phyloP scores from a whole-genome alignment of 1,284 basidiomycete species.

The Coniferiporia weirii region DNA sequence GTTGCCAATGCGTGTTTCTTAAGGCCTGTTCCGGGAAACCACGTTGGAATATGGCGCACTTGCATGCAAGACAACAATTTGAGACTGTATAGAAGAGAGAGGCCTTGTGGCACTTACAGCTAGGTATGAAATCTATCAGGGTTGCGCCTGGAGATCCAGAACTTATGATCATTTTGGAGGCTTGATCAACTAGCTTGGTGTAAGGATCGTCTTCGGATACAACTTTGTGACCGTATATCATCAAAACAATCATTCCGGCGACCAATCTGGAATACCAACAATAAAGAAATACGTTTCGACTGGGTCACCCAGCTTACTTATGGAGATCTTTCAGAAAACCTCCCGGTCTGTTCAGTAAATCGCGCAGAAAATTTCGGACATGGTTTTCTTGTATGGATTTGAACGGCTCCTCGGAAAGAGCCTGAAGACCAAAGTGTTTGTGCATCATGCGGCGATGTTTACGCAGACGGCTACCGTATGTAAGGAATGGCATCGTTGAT shows the following conservation, averaged over 20 bases:
- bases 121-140: constrained; percentile 26
- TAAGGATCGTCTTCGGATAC: constrained; percentile 28
- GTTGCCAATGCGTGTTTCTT: constrained; percentile 3
- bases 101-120: constrained; percentile 4
- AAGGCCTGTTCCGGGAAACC: constrained; percentile 7
- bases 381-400: constrained; percentile 21
- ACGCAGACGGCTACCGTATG: constrained; percentile 24
- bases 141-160: constrained; percentile 18
- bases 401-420: constrained; percentile 18
- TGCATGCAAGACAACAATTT: not conserved
- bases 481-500: not conserved
- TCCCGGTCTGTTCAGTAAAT: not conserved
- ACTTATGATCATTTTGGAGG: not conserved
- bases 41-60: constrained; percentile 13
- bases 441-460: constrained; percentile 29
- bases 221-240: constrained; percentile 1
- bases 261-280: not conserved
- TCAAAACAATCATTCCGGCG: not conserved
- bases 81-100: not conserved
- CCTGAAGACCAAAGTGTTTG: constrained; percentile 23
- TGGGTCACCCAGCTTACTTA: not conserved
- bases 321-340: not conserved
- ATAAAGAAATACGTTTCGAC: too few relatives aligned
- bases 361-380: not conserved
- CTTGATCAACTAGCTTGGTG: constrained; percentile 19